Percentiles rank a stretch among this genome's conserved stretches.
Conservation (phyloP, 768 basidiomycete species). For the Mycena vitilis region DNA sequence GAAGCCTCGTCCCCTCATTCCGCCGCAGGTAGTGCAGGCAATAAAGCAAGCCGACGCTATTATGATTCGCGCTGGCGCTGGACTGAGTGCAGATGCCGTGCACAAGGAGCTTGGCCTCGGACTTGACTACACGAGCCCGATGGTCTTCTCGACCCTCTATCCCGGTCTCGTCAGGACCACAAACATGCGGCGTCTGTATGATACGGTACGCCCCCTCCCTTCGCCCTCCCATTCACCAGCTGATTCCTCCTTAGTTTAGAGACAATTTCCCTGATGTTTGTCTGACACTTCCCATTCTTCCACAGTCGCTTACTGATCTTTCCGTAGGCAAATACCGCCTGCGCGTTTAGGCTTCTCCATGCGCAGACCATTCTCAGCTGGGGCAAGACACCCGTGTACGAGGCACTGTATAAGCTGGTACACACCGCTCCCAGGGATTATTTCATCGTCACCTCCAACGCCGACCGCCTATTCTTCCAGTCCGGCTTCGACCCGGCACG, state of each 20-base stretch:
- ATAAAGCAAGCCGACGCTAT: slow-evolving; percentile 11
- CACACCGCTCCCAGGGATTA: slow-evolving; percentile 6
- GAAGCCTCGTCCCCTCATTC: slow-evolving; percentile 8
- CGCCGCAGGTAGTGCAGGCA: background rate
- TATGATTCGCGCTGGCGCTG: slow-evolving; percentile 24
- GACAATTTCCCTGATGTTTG: slow-evolving; percentile 14
- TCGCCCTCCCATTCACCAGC: background rate
- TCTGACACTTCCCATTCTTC: background rate
- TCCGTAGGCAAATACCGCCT: background rate
- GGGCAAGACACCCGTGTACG: slow-evolving; percentile 11
- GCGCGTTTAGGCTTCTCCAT: slow-evolving; percentile 11
- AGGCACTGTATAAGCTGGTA: slow-evolving; percentile 12
- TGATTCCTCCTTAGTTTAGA: background rate
- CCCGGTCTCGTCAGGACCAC: slow-evolving; percentile 17
- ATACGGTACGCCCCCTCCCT: slow-evolving; percentile 4
- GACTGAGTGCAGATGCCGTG: slow-evolving; percentile 18
- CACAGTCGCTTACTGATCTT: background rate
- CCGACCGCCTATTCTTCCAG: slow-evolving; percentile 22
- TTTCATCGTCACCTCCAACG: slow-evolving; percentile 25
- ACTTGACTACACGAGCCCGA: slow-evolving; percentile 13
- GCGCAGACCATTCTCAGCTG: slow-evolving; percentile 14
- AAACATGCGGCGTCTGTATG: slow-evolving; percentile 13
- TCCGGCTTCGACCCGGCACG: slow-evolving; percentile 20
- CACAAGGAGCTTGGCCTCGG: slow-evolving; percentile 8
- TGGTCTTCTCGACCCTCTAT: slow-evolving; percentile 12